phyloP scores from a whole-genome alignment of 208 protist genomes.

The Acanthamoeba castellanii region DNA sequence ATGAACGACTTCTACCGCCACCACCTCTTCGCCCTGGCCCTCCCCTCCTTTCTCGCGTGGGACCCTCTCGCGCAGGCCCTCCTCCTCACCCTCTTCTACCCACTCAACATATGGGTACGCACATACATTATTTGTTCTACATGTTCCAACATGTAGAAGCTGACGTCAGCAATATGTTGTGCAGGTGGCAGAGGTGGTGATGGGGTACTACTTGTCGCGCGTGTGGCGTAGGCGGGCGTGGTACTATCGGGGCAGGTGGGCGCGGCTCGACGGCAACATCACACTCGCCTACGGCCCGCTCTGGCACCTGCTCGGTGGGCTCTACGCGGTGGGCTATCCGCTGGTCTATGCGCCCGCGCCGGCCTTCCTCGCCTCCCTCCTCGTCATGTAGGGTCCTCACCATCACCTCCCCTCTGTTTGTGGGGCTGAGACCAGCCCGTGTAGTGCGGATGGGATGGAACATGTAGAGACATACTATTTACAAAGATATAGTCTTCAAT shows the following conservation, averaged over 20 bases:
- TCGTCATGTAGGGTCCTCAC: not conserved
- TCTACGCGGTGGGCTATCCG: not conserved
- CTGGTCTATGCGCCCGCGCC: constrained; percentile 24
- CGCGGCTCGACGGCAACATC: constrained; percentile 42
- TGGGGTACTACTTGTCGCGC: not conserved
- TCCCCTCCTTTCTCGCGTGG: not conserved
- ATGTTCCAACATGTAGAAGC: not conserved
- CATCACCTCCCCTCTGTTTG: not conserved
- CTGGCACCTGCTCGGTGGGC: constrained; percentile 13
- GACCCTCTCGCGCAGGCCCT: not conserved
- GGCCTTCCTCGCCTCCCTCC: not conserved
- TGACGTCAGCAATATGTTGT: not conserved
- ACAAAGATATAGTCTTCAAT: not conserved
- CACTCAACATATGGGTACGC: constrained; percentile 15
- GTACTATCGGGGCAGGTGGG: constrained; percentile 16
- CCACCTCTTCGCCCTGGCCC: not conserved
- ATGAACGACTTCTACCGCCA: constrained; percentile 48
- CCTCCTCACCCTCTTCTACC: not conserved
- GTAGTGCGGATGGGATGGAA: not conserved
- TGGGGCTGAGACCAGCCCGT: too few species aligned
- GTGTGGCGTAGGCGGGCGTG: constrained; percentile 20
- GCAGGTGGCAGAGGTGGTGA: not conserved
- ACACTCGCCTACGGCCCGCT: constrained; percentile 49
- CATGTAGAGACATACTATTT: not conserved
- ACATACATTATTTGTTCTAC: not conserved